Evolutionary conservation across 768 basidiomycete genomes (phyloP).

Genomic region (Kockovaella imperatae): DNA sequence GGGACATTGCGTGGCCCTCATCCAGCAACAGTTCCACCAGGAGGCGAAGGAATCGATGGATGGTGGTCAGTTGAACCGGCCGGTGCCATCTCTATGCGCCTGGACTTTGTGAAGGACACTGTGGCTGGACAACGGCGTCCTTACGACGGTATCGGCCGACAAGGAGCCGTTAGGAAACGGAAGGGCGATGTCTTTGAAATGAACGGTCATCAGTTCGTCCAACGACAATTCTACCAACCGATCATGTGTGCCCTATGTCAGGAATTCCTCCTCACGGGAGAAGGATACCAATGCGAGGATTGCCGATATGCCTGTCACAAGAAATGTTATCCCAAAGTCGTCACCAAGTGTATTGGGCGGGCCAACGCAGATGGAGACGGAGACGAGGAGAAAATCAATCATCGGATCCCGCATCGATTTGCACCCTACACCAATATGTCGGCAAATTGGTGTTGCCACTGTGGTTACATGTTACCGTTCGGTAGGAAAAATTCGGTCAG

Average conservation of each 20-base stretch:
- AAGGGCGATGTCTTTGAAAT: constrained; percentile 98
- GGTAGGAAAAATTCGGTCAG: constrained; percentile 93
- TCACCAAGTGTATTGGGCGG: constrained; percentile 98
- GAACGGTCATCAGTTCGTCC: constrained; percentile 98
- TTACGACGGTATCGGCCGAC: constrained; percentile 92
- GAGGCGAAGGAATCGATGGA: constrained; percentile 74
- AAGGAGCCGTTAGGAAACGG: constrained; percentile 94
- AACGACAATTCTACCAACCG: constrained; percentile 94
- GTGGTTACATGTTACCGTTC: constrained; percentile 93
- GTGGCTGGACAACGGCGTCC: constrained; percentile 73
- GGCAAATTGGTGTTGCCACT: constrained; percentile 99
- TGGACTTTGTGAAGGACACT: constrained; percentile 98
- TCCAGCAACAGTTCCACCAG: constrained; percentile 12
- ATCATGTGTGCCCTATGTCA: constrained; percentile 97
- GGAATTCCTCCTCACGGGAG: constrained; percentile 92
- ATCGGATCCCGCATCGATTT: constrained; percentile 97
- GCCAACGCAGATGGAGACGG: constrained; percentile 80
- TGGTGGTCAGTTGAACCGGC: constrained; percentile 98
- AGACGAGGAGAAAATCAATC: constrained; percentile 98
- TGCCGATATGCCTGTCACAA: constrained; percentile 99
- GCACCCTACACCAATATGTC: constrained; percentile 93
- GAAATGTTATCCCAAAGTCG: constrained; percentile 97
- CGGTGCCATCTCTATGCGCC: constrained; percentile 75
- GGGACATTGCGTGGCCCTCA: constrained; percentile 31
- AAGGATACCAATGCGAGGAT: constrained; percentile 99